A percentile compares a stretch with the other conserved stretches of the same genome.
phyloP scores from a whole-genome alignment of 495 filamentous ascomycete species.

The Penicilliopsis zonata region DNA sequence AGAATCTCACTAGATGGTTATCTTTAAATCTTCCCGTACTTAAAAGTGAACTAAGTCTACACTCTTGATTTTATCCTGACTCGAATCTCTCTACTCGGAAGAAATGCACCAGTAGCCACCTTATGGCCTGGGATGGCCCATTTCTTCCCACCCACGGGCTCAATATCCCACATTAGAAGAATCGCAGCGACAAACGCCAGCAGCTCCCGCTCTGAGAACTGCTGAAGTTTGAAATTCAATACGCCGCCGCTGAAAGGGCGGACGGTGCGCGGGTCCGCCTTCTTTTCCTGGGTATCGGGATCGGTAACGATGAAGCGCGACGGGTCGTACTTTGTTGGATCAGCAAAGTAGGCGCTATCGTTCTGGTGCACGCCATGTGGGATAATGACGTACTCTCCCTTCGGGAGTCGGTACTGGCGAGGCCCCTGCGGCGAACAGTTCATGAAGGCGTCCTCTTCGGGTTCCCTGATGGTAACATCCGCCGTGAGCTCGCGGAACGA shows the following conservation, averaged over 20 bases:
- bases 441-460: conserved; percentile 21
- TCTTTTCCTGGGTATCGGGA: conserved; percentile 16
- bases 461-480: conserved; percentile 32
- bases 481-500: conserved; percentile 29
- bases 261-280: conserved; percentile 16
- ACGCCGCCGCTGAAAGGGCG: conserved; percentile 34
- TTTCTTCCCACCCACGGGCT: conserved; percentile 18
- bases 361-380: conserved; percentile 37
- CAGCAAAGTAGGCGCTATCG: conserved; percentile 34
- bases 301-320: conserved; percentile 37
- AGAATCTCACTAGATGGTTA: too few relatives aligned
- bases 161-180: conserved; percentile 39
- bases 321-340: conserved; percentile 39
- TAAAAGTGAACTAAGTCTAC: too few relatives aligned
- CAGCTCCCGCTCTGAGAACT: conserved; percentile 38
- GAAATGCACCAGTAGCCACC: conserved; percentile 22
- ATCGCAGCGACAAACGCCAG: conserved; percentile 36
- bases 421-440: conserved; percentile 13
- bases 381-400: conserved; percentile 35
- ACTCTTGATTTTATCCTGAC: conserved; percentile 22
- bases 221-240: conserved; percentile 32
- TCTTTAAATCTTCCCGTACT: too few relatives aligned
- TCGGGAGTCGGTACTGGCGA: conserved; percentile 30
- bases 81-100: conserved; percentile 22
- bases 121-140: conserved; percentile 21